Evolutionary conservation across 139 green algal genomes (phyloP).

Genomic region (Picochlorum sp.): DNA sequence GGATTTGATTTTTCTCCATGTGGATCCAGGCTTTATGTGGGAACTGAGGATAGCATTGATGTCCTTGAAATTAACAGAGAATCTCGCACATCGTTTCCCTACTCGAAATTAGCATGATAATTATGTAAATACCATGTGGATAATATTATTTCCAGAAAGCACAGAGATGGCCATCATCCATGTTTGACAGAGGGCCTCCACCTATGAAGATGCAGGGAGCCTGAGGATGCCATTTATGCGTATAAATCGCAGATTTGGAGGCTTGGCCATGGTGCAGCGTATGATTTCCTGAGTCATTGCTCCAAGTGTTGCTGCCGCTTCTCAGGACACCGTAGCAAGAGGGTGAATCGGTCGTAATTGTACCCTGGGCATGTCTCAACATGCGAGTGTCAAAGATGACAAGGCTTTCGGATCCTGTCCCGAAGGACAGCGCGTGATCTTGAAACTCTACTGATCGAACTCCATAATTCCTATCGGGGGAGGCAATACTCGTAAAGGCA

Average conservation of each 20-base stretch:
- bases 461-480: slow-evolving; percentile 27
- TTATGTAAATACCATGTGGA: background rate
- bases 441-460: slow-evolving; percentile 45
- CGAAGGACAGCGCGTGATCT: slow-evolving; percentile 45
- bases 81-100: slow-evolving; percentile 18
- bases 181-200: slow-evolving; percentile 50
- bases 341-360: too few relatives aligned
- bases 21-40: slow-evolving; percentile 24
- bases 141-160: background rate
- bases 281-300: too few relatives aligned
- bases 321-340: too few relatives aligned
- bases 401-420: slow-evolving; percentile 40
- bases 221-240: slow-evolving; percentile 51
- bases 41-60: slow-evolving; percentile 20
- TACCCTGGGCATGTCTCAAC: too few relatives aligned
- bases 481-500: background rate
- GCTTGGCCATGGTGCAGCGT: too few relatives aligned
- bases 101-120: background rate
- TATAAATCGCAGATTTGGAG: slow-evolving; percentile 45
- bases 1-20: slow-evolving; percentile 27
- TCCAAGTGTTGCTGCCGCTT: too few relatives aligned
- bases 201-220: slow-evolving; percentile 36
- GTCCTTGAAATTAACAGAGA: slow-evolving; percentile 17
- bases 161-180: background rate
- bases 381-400: slow-evolving; percentile 39